Evolutionary conservation across 2,329 filamentous ascomycete species (phyloP).

Genomic region (Colletotrichum sansevieriae): DNA sequence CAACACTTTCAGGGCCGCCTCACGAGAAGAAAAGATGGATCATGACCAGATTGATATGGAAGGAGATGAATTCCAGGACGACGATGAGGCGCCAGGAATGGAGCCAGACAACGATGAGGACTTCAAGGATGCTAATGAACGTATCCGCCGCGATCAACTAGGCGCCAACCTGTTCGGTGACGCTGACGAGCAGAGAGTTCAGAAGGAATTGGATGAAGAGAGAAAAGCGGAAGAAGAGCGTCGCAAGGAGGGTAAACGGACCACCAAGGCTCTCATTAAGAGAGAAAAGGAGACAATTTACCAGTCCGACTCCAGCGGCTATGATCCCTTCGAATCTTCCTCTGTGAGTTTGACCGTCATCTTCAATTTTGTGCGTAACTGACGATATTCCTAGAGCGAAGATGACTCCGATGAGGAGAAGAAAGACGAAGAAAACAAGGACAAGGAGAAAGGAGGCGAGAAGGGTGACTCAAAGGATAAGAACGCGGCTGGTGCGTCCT

Average conservation of each 20-base stretch:
- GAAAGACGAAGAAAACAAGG: slow-evolving; percentile 66
- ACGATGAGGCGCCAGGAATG: slow-evolving; percentile 83
- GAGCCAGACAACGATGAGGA: slow-evolving; percentile 88
- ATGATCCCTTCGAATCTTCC: slow-evolving; percentile 54
- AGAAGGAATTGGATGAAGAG: slow-evolving; percentile 79
- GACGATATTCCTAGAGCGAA: slow-evolving; percentile 58
- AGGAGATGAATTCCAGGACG: slow-evolving; percentile 85
- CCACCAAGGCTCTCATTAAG: slow-evolving; percentile 85
- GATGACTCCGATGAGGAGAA: slow-evolving; percentile 57
- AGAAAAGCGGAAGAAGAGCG: slow-evolving; percentile 76
- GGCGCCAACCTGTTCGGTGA: slow-evolving; percentile 86
- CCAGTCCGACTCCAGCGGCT: slow-evolving; percentile 73
- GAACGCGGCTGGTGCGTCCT: slow-evolving; percentile 67
- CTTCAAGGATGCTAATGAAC: slow-evolving; percentile 76
- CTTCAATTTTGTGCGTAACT: slow-evolving; percentile 32
- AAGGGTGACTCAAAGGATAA: slow-evolving; percentile 69
- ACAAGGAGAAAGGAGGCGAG: slow-evolving; percentile 71
- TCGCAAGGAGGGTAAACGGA: slow-evolving; percentile 79
- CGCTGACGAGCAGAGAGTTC: slow-evolving; percentile 77
- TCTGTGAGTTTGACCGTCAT: slow-evolving; percentile 46
- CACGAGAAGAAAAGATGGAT: slow-evolving; percentile 74
- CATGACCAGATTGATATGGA: slow-evolving; percentile 78
- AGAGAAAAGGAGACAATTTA: slow-evolving; percentile 91
- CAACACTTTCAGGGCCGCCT: slow-evolving; percentile 71
- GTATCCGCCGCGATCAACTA: slow-evolving; percentile 85